These are phyloP conservation scores for Fusarium virguliforme DNA, from an alignment of 2,329 filamentous ascomycete species.

Conservation along the genomic window DNA sequence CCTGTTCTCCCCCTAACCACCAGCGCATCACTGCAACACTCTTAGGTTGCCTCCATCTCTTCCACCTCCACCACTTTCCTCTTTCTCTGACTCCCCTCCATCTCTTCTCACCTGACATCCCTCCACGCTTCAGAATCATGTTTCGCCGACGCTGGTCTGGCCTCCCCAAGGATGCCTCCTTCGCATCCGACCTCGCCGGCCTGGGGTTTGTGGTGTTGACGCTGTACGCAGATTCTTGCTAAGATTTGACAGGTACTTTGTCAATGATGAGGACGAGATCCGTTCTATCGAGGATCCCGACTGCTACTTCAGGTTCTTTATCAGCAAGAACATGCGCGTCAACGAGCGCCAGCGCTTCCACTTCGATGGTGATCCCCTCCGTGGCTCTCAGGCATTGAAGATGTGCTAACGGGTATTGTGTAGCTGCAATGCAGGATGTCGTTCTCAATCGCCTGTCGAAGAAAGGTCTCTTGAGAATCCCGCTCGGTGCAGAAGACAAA, in stretches of 20 bases:
- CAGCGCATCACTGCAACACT: conserved; percentile 1
- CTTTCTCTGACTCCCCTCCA: neutral
- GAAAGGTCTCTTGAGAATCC: conserved; percentile 72
- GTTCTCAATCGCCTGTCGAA: conserved; percentile 74
- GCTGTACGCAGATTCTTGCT: neutral
- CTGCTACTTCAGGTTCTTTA: conserved; percentile 81
- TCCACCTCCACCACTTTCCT: neutral
- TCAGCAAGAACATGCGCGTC: conserved; percentile 81
- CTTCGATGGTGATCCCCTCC: conserved; percentile 75
- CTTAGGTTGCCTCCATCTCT: neutral
- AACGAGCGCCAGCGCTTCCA: conserved; percentile 83
- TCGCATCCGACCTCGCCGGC: conserved; percentile 74
- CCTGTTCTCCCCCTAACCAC: conserved; percentile 15
- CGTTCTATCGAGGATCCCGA: conserved; percentile 78
- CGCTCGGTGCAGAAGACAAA: conserved; percentile 72
- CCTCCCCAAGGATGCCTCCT: conserved; percentile 80
- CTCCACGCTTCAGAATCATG: conserved; percentile 64
- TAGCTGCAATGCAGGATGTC: conserved; percentile 75
- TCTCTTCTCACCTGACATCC: neutral
- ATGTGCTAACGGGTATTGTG: neutral
- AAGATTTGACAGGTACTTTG: conserved; percentile 75
- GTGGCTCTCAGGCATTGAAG: accelerated
- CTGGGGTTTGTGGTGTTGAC: conserved; percentile 73
- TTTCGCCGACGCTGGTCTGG: conserved; percentile 79
- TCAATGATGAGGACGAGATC: conserved; percentile 83